These are phyloP conservation scores for Chlorella ohadii DNA, from an alignment of 139 green algal species.

Conservation along the genomic window DNA sequence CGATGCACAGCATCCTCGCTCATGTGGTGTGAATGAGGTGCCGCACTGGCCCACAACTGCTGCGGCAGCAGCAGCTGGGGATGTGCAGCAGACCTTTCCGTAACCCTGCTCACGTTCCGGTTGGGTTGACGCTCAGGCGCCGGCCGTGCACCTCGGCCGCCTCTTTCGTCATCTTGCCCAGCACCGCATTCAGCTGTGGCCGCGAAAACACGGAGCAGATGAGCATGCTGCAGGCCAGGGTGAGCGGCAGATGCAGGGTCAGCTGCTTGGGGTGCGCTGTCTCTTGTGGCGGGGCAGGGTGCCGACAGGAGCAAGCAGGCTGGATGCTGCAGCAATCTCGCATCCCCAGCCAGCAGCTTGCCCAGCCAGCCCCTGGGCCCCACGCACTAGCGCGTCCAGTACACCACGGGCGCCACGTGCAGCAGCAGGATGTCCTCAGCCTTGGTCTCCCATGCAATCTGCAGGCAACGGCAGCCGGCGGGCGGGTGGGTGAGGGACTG, in stretches of 20 bases:
- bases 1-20: no score
- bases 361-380: not conserved
- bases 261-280: no score
- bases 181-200: constrained; percentile 75
- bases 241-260: no score
- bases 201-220: constrained; percentile 58
- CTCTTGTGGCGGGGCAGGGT: not conserved
- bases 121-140: not conserved
- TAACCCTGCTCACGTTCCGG: not conserved
- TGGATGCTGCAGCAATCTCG: no score
- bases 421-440: constrained; percentile 68
- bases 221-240: constrained; percentile 51
- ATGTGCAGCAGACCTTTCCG: no score
- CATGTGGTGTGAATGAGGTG: no score
- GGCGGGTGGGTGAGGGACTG: not conserved
- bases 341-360: not conserved
- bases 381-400: constrained; percentile 40
- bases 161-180: constrained; percentile 65
- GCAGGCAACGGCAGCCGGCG: not conserved
- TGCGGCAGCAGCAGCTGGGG: no score
- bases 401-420: constrained; percentile 71
- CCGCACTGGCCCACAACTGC: no score
- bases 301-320: no score
- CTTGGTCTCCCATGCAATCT: constrained; percentile 52
- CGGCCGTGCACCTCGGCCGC: constrained; percentile 46